A percentile compares a stretch with the other conserved stretches of the same genome.
Conservation (phyloP, 2,329 filamentous ascomycete genomes). For the Apiospora koreana region DNA sequence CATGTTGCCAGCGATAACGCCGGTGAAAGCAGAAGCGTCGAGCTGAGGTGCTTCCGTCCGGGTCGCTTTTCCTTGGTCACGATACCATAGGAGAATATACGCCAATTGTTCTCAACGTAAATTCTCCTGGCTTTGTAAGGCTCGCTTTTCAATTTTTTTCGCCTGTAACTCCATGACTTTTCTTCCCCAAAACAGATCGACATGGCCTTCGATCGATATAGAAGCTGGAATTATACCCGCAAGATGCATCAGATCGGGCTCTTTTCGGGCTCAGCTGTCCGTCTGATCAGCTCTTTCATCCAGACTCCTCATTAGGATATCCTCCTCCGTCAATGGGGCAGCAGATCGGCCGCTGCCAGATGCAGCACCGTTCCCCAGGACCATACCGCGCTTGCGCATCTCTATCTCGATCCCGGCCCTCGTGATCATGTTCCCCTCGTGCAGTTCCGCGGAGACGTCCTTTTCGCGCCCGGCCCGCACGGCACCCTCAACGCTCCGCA, state of each 20-base stretch:
- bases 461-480: slow-evolving; percentile 56
- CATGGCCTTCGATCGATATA: neutral
- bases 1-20: too few species aligned
- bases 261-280: slow-evolving; percentile 1
- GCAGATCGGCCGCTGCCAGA: neutral
- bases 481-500: slow-evolving; percentile 77
- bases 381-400: slow-evolving; percentile 53
- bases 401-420: slow-evolving; percentile 60
- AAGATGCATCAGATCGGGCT: neutral
- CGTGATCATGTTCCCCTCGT: slow-evolving; percentile 53
- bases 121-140: too few species aligned
- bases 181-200: neutral
- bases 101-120: neutral
- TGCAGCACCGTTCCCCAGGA: slow-evolving; percentile 25
- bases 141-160: neutral
- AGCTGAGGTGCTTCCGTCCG: neutral
- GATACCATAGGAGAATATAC: neutral
- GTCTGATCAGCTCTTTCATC: slow-evolving; percentile 16
- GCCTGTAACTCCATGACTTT: neutral
- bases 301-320: slow-evolving; percentile 16
- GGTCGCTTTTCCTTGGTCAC: neutral
- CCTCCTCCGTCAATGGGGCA: slow-evolving; percentile 14
- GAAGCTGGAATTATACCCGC: neutral
- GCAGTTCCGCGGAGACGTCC: slow-evolving; percentile 48
- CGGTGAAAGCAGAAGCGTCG: neutral